phyloP scores from a whole-genome alignment of 441 rosid species.

The Adansonia grandidieri region DNA sequence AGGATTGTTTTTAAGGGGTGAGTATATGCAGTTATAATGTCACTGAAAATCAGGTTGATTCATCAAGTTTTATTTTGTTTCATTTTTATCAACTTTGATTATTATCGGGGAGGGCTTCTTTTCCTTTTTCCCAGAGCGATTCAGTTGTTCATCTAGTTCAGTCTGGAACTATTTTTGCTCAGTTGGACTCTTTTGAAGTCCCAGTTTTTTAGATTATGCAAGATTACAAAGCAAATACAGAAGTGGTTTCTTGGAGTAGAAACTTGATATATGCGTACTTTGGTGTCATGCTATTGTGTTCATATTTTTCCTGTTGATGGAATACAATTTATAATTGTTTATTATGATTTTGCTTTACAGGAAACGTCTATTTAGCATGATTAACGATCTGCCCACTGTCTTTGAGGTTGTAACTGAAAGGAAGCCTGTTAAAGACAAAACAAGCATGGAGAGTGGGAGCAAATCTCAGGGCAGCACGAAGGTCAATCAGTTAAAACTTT shows the following conservation, averaged over 20 bases:
- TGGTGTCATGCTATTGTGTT: constrained; percentile 2
- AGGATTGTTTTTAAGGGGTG: neutral
- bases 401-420: constrained; percentile 81
- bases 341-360: constrained; percentile 39
- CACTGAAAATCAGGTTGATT: neutral
- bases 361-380: constrained; percentile 80
- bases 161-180: neutral
- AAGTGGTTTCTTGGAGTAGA: constrained; percentile 12
- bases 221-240: neutral
- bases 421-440: constrained; percentile 65
- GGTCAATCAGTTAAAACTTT: constrained; percentile 40
- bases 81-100: neutral
- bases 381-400: constrained; percentile 81
- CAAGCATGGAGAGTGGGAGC: constrained; percentile 69
- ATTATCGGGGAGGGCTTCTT: neutral
- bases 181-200: neutral
- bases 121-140: neutral
- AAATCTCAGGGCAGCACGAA: constrained; percentile 67
- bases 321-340: constrained; percentile 5
- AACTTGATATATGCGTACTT: neutral
- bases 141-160: neutral
- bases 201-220: neutral
- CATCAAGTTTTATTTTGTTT: neutral
- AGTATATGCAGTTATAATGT: neutral
- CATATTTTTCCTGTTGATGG: neutral